These are phyloP conservation scores for Rhizopus microsporus DNA, from an alignment of 371 early-diverging fungal species.

Conservation along the genomic window DNA sequence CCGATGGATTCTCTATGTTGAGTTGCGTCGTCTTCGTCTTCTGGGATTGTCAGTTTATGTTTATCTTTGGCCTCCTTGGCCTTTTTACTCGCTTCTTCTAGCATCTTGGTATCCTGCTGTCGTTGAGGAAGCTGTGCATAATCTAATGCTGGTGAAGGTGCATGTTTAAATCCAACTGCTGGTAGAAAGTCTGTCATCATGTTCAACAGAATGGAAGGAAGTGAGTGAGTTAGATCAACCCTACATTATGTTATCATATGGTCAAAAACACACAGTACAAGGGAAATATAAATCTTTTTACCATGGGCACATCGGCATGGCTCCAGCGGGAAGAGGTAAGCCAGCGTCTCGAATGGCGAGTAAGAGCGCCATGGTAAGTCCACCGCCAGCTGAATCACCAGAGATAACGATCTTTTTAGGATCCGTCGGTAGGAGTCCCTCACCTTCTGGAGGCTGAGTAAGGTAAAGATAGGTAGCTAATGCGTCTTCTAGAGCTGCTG, in stretches of 20 bases:
- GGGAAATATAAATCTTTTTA: constrained; percentile 31
- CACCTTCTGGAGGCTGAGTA: constrained; percentile 52
- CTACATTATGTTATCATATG: constrained; percentile 26
- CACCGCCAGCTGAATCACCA: constrained; percentile 86
- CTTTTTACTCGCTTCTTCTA: constrained; percentile 12
- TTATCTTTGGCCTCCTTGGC: not conserved
- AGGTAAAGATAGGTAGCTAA: constrained; percentile 74
- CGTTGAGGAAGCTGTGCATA: constrained; percentile 32
- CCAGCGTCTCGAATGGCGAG: constrained; percentile 55
- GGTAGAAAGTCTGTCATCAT: constrained; percentile 64
- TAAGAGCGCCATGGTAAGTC: constrained; percentile 51
- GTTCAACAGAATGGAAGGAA: constrained; percentile 66
- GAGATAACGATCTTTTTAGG: constrained; percentile 71
- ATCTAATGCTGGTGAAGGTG: constrained; percentile 39
- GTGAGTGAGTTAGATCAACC: constrained; percentile 63
- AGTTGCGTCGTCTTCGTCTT: constrained; percentile 9
- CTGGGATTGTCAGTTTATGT: constrained; percentile 10
- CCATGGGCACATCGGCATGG: constrained; percentile 51
- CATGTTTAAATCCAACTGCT: constrained; percentile 52
- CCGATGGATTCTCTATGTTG: constrained; percentile 29
- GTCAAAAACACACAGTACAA: constrained; percentile 4
- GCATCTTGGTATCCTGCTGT: constrained; percentile 9
- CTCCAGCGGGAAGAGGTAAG: constrained; percentile 53
- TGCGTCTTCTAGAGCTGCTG: constrained; percentile 80
- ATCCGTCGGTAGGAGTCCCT: constrained; percentile 37